Evolutionary conservation across 139 green algal genomes (phyloP), one percentile per base, ranked within the genome.

Genomic region (Micractinium conductrix): DNA sequence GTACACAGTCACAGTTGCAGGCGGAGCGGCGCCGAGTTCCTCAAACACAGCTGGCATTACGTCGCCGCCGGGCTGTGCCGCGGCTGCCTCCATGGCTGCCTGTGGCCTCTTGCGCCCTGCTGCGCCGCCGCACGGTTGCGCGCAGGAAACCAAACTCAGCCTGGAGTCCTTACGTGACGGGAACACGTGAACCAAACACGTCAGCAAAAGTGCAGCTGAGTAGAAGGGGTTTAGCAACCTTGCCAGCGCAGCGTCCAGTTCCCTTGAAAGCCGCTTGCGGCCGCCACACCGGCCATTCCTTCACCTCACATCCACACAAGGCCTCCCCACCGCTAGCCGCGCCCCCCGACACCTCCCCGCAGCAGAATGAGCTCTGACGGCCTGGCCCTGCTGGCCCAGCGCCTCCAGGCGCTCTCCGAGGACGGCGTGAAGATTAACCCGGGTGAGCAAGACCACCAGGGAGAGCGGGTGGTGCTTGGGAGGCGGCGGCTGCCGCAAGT

Each of bases 341-440:
- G 53, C 26, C 8, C 53, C 24, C 19, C 10, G 26, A 21, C 53
- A 19, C 53, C 10, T 62, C 53, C 24, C 53, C 53, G 6, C 53
- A 21, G 19, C 2, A 62, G 19, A 19, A 62, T 62, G 53, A 62
- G 53, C 53, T 62, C 53, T 19, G 62, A 70, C 62, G 62, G 28
- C 68, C 24, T 74, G 28, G 68, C 37, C 35, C 28, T 37, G 35
- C 68, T 74, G 21, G 68, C 33, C 28, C 28, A 33, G 28, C 68
- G 68, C 68, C 68, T 74, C 35, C 28, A 33, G 21, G 19, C 24
- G 28, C 68, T 74, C 28, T 30, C 9, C 21, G 35, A 74, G 35
- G 43, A 78, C 30, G 71, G 71, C 26, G 4, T 79, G 30, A 67
- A 79, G 73, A 42, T 45, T 30, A 65, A 53, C 45, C 75, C 75